Conservation (phyloP, 2,329 filamentous ascomycete species). For the Plenodomus lindquistii region DNA sequence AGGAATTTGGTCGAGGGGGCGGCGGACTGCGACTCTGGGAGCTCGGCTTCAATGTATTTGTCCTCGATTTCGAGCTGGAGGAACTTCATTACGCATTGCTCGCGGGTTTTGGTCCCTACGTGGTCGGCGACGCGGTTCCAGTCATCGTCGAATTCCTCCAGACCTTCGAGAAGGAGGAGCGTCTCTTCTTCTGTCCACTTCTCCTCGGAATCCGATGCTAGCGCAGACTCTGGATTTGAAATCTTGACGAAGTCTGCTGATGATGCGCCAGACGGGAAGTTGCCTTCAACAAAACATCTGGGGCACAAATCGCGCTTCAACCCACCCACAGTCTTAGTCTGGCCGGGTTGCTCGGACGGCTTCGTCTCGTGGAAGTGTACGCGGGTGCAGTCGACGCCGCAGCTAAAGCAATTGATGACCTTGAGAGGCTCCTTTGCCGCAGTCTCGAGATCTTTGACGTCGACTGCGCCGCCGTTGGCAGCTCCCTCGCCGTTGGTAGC, state of each 20-base stretch:
- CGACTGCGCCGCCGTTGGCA: slow-evolving; percentile 67
- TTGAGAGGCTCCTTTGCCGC: slow-evolving; percentile 66
- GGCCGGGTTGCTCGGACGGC: slow-evolving; percentile 52
- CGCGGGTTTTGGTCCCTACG: slow-evolving; percentile 85
- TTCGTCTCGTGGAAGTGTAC: slow-evolving; percentile 73
- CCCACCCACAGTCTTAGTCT: slow-evolving; percentile 58
- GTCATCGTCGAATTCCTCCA: slow-evolving; percentile 93
- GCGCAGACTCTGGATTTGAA: slow-evolving; percentile 83
- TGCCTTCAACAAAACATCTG: slow-evolving; percentile 83
- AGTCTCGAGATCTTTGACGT: slow-evolving; percentile 66
- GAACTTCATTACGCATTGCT: slow-evolving; percentile 97
- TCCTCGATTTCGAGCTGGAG: slow-evolving; percentile 96
- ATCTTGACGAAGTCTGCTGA: slow-evolving; percentile 84
- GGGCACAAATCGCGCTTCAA: slow-evolving; percentile 87
- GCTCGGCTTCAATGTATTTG: slow-evolving; percentile 87
- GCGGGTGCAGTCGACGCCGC: slow-evolving; percentile 84
- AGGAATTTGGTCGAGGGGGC: slow-evolving; percentile 51
- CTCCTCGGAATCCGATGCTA: slow-evolving; percentile 78
- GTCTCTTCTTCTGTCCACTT: slow-evolving; percentile 91
- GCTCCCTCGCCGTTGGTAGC: slow-evolving; percentile 63
- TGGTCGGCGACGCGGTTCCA: slow-evolving; percentile 93
- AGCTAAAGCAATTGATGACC: slow-evolving; percentile 81
- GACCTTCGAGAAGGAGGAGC: slow-evolving; percentile 83
- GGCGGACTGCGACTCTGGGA: slow-evolving; percentile 50
- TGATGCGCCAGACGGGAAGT: slow-evolving; percentile 78